Base-by-base conservation (phyloP, 345 rosid species). In the Leavenworthia alabamica region DNA sequence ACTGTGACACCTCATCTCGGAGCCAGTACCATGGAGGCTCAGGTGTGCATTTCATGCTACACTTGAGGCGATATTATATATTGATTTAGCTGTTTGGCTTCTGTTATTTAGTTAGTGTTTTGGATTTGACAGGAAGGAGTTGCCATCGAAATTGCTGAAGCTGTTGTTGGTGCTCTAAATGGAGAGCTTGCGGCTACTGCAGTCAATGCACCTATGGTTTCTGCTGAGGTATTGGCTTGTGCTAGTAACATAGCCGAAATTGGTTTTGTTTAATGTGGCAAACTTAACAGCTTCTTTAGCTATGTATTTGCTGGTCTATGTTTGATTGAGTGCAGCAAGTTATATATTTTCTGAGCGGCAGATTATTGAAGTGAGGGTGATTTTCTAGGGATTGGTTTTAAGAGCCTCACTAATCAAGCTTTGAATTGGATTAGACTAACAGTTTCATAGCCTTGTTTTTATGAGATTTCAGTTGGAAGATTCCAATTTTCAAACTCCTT, bases 121-220 rank as follows among this genome's bases (percentile, higher is more conserved):
- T 53, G 54, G 35, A 22, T 58, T 23, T 51, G 50, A 43, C 74
- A 86, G 91, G 97, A 86, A 83, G 97, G 89, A 68, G 97, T 86
- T 43, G 95, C 95, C 33, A 81, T 89, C 40, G 97, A 89, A 79
- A 83, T 89, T 41, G 97, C 95, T 42, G 95, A 89, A 74, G 97
- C 89, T 74, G 95, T 89, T 67, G 83, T 83, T 62, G 95, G 95
- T 60, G 97, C 97, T 60, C 72, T 89, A 60, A 79, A 80, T 58
- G 97, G 97, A 26, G 91, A 89, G 80, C 90, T 89, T 57, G 97
- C 97, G 50, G 81, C 94, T 20, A 86, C 96, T 67, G 96, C 95
- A 10, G 95, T 89, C 72, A 89, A 89, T 76, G 96, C 96, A 16
- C 91, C 96, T 4, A 86, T 89, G 96, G 95, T 89, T 67, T 86